Conservation (phyloP, 345 rosid species). For the Brassica carinata region DNA sequence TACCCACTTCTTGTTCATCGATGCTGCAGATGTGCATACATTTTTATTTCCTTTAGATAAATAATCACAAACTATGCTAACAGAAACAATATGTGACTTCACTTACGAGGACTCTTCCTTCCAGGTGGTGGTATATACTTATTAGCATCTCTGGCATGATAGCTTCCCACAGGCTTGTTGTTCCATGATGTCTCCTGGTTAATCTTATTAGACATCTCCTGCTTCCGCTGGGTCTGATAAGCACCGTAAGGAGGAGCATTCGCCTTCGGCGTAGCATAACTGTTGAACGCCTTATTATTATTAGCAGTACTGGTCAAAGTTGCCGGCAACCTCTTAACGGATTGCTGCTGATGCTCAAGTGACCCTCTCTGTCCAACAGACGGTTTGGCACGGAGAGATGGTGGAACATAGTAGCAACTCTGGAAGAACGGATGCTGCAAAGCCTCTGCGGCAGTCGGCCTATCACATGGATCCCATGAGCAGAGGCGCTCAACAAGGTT, state of each 20-base stretch:
- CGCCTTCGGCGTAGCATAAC: constrained; percentile 50
- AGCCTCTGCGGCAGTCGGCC: constrained; percentile 84
- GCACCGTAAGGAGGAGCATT: constrained; percentile 48
- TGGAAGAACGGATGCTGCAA: constrained; percentile 95
- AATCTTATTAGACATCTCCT: constrained; percentile 62
- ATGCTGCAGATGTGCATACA: constrained; percentile 34
- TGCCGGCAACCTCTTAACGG: constrained; percentile 50
- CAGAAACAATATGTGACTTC: neutral
- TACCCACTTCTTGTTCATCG: constrained; percentile 44
- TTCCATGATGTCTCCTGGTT: constrained; percentile 54
- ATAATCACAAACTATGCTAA: neutral
- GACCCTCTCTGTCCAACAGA: constrained; percentile 51
- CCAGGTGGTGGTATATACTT: constrained; percentile 72
- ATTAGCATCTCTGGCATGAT: constrained; percentile 47
- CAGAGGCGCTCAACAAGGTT: constrained; percentile 80
- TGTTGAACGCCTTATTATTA: constrained; percentile 49
- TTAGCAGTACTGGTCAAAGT: constrained; percentile 37
- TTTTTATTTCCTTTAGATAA: neutral
- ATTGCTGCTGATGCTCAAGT: constrained; percentile 47
- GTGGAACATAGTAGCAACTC: constrained; percentile 91
- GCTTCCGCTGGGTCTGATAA: constrained; percentile 61
- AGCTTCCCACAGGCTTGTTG: constrained; percentile 46
- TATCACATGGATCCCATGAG: constrained; percentile 91
- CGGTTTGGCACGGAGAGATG: constrained; percentile 69
- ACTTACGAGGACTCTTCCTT: constrained; percentile 79